phyloP scores from a whole-genome alignment of 2,329 filamentous ascomycete genomes.

The Fusarium sp. region DNA sequence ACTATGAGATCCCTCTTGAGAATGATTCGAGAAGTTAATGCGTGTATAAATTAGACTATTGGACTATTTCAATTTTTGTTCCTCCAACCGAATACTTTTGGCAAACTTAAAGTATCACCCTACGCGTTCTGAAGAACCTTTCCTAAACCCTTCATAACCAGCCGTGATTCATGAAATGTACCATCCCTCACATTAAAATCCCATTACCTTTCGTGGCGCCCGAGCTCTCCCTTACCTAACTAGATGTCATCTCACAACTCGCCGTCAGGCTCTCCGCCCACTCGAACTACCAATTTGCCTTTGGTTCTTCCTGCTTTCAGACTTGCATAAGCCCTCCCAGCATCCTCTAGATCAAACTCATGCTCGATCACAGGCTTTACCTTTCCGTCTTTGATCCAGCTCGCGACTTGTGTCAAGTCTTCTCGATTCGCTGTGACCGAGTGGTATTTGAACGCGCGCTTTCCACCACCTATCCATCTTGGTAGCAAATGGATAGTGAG shows the following conservation, averaged over 20 bases:
- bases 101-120: too few relatives aligned
- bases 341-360: conserved; percentile 25
- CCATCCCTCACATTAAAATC: too few relatives aligned
- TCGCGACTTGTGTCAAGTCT: conserved; percentile 24
- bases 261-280: not conserved
- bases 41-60: too few relatives aligned
- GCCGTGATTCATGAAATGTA: too few relatives aligned
- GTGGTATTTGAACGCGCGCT: conserved; percentile 33
- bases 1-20: not conserved
- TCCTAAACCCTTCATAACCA: too few relatives aligned
- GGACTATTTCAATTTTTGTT: too few relatives aligned
- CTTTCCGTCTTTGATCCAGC: conserved; percentile 24
- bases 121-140: too few relatives aligned
- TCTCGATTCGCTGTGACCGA: conserved; percentile 27
- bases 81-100: too few relatives aligned
- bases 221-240: too few relatives aligned
- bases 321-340: conserved; percentile 14
- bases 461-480: conserved; percentile 31
- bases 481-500: conserved; percentile 29
- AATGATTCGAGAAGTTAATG: too few relatives aligned
- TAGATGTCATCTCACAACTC: not conserved
- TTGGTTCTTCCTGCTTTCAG: conserved; percentile 16
- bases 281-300: conserved; percentile 32
- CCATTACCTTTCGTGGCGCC: too few relatives aligned
- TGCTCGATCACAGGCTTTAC: conserved; percentile 22